Percentiles rank a stretch among this genome's conserved stretches.
phyloP scores from a whole-genome alignment of 768 basidiomycete genomes.

The Exsudoporus frostii region DNA sequence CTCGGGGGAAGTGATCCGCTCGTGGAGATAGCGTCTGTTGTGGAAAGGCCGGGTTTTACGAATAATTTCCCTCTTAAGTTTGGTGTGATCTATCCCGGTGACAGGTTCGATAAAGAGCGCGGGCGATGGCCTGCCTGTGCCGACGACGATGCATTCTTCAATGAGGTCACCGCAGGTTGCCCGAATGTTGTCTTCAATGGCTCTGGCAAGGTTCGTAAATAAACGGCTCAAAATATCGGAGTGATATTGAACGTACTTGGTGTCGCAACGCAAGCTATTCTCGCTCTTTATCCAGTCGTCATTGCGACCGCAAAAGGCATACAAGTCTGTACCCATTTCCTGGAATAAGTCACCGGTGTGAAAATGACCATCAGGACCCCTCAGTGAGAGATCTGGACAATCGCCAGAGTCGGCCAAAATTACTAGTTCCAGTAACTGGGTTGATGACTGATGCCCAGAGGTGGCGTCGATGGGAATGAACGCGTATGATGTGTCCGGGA shows the following conservation, averaged over 20 bases:
- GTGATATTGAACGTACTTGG: constrained; percentile 42
- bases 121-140: constrained; percentile 71
- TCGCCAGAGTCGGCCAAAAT: constrained; percentile 65
- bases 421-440: constrained; percentile 62
- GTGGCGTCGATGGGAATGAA: constrained; percentile 56
- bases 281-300: constrained; percentile 88
- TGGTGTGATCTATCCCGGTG: constrained; percentile 48
- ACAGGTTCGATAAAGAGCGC: constrained; percentile 71
- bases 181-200: constrained; percentile 76
- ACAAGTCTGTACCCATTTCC: constrained; percentile 54
- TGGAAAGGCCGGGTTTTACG: constrained; percentile 74
- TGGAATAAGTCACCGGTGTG: constrained; percentile 83
- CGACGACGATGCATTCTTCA: constrained; percentile 74
- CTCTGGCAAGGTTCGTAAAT: constrained; percentile 33
- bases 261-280: constrained; percentile 75
- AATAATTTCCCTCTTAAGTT: constrained; percentile 68
- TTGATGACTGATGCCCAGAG: constrained; percentile 51
- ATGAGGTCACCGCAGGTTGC: constrained; percentile 62
- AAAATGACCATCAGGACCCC: constrained; percentile 64
- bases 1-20: constrained; percentile 62
- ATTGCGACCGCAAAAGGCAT: constrained; percentile 66
- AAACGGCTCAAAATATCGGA: not conserved
- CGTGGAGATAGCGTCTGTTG: constrained; percentile 71
- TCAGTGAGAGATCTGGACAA: constrained; percentile 60
- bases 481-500: constrained; percentile 65